A percentile compares a stretch with the other conserved stretches of the same genome.
phyloP scores from a whole-genome alignment of 768 basidiomycete species.

The Tylopilus subfusipes region DNA sequence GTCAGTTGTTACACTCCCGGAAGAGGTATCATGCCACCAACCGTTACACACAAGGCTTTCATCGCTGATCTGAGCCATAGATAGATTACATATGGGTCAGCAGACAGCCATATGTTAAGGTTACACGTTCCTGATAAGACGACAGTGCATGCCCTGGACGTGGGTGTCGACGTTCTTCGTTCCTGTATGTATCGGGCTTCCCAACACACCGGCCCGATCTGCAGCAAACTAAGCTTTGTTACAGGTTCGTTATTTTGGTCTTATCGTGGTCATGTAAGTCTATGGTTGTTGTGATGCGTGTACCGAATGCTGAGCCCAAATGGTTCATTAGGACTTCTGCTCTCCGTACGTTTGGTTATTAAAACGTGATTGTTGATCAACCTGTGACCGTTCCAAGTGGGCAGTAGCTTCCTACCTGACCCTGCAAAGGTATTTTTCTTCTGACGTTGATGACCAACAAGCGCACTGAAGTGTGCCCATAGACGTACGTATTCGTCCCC shows the following conservation, averaged over 20 bases:
- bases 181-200: background rate
- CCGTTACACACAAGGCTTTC: too few species aligned
- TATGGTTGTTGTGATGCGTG: too few species aligned
- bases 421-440: constrained; percentile 1
- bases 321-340: background rate
- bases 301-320: background rate
- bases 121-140: background rate
- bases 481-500: background rate
- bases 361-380: background rate
- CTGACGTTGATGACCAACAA: background rate
- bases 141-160: constrained; percentile 8
- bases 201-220: background rate
- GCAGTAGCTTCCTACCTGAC: constrained; percentile 1
- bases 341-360: constrained; percentile 1
- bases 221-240: background rate
- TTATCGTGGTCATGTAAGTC: background rate
- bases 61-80: background rate
- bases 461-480: background rate
- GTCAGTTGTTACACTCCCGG: background rate
- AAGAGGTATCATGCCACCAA: background rate
- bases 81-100: constrained; percentile 15
- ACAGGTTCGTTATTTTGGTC: constrained; percentile 12
- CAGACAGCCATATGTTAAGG: background rate
- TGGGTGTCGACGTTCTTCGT: constrained; percentile 9
- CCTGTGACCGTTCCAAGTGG: background rate